A percentile compares a stretch with the other conserved stretches of the same genome.
These are phyloP conservation scores for Suillus subaureus DNA, from an alignment of 768 basidiomycete species.

Conservation along the genomic window DNA sequence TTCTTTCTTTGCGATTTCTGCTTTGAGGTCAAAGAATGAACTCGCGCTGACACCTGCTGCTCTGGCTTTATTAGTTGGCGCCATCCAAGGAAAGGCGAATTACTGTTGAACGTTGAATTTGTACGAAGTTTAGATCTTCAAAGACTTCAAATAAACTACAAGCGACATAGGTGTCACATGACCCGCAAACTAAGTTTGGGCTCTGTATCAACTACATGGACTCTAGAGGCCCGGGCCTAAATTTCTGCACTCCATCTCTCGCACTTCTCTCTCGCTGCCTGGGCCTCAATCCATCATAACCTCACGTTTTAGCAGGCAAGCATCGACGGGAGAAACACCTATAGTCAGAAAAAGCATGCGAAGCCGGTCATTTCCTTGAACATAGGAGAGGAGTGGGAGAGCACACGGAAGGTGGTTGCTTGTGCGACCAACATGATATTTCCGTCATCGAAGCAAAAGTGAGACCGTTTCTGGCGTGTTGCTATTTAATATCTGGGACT, in stretches of 20 bases:
- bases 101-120: background rate
- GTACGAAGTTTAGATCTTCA: background rate
- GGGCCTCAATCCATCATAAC: background rate
- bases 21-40: conserved; percentile 84
- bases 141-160: too few species aligned
- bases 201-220: too few species aligned
- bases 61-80: conserved; percentile 57
- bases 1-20: conserved; percentile 48
- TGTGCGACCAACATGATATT: background rate
- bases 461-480: background rate
- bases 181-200: background rate
- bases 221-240: background rate
- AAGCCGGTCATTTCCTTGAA: background rate
- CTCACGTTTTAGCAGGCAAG: background rate
- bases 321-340: background rate
- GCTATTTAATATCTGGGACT: background rate
- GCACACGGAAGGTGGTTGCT: background rate
- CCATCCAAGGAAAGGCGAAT: conserved; percentile 33
- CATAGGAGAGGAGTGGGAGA: background rate
- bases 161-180: background rate
- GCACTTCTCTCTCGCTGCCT: background rate
- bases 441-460: background rate
- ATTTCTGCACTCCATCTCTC: background rate
- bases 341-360: background rate
- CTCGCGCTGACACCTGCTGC: conserved; percentile 70